Base-by-base conservation (phyloP, 2,329 filamentous ascomycete genomes). In the Penicillium sp. region DNA sequence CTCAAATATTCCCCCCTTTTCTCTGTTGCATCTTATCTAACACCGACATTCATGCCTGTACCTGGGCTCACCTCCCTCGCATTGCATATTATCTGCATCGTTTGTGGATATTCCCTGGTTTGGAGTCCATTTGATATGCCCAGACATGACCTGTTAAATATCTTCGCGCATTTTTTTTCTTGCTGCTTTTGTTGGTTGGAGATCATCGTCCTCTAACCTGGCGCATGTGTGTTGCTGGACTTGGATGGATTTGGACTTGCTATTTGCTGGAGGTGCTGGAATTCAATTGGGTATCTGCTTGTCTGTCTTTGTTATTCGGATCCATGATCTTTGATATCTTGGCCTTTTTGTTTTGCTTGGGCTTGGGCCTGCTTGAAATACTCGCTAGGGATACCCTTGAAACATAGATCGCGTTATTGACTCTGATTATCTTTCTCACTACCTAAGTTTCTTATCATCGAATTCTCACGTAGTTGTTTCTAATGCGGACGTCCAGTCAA, bases 121-220 rank as follows among this genome's bases (percentile, higher is more conserved):
- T 65, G 64, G 64, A 50, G 52, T 56, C 57, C 61, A 60, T 49
- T 46, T 62, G 60, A 60, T 54, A 65, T 63, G 57, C 55, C 63
- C 63, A 22, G 60, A 60, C 63, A 67, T 62, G 60, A 66, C 59
- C 36, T 66, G 65, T 63, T 65, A 63, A 63, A 66, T 65, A 54
- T 39, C 50, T 54, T 54, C 39, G 31, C 31, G n/a, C 51, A 35
- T 41, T 51, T 56, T 59, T 37, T 31, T 7, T 37, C 36, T 7
- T 44, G 5, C 18, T 19, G 31, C 18, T 46, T 54, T 18, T 31
- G 44, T 50, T 37, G 31, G 14, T 50, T 36, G 19, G 33, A n/a
- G 47, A 50, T 24, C 13, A 50, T 35, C 14, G 13, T 10, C 6
- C 40, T 43, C 22, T 9, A 5, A 27, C 41, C 47, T 11, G 47